Percentiles rank a stretch among this genome's conserved stretches.
Evolutionary conservation across 257 asterid species (phyloP).

Genomic region (Anisodus tanguticus): DNA sequence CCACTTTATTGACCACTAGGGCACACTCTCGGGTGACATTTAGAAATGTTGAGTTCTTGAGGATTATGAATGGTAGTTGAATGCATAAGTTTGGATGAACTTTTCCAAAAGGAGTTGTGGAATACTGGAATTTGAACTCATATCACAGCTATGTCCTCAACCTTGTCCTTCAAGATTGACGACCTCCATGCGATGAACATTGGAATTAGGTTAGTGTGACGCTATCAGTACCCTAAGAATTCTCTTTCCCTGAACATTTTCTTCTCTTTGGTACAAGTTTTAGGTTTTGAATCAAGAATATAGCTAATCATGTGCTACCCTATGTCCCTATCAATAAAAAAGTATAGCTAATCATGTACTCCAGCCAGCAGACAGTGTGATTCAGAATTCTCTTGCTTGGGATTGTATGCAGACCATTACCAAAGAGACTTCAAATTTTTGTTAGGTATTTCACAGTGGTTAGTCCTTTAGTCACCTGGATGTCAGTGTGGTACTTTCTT

Average conservation of each 20-base stretch:
- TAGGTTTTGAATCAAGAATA: not conserved
- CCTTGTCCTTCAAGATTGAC: not conserved
- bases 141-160: not conserved
- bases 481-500: not conserved
- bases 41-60: not conserved
- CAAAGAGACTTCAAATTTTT: not conserved
- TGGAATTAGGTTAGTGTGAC: not conserved
- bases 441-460: not conserved
- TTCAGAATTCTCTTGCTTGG: not conserved
- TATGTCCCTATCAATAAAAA: too few species aligned
- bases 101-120: not conserved
- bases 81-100: not conserved
- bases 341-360: not conserved
- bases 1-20: not conserved
- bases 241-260: not conserved
- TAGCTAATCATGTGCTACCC: not conserved
- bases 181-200: not conserved
- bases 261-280: not conserved
- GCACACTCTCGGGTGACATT: not conserved
- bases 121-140: not conserved
- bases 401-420: not conserved
- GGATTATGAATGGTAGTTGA: not conserved
- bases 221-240: not conserved
- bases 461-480: slow-evolving; percentile 13
- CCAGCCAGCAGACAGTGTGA: not conserved